Percentiles rank a stretch among this genome's conserved stretches.
Evolutionary conservation across 306 rosid genomes (phyloP).

Genomic region (Cicer judaicum): DNA sequence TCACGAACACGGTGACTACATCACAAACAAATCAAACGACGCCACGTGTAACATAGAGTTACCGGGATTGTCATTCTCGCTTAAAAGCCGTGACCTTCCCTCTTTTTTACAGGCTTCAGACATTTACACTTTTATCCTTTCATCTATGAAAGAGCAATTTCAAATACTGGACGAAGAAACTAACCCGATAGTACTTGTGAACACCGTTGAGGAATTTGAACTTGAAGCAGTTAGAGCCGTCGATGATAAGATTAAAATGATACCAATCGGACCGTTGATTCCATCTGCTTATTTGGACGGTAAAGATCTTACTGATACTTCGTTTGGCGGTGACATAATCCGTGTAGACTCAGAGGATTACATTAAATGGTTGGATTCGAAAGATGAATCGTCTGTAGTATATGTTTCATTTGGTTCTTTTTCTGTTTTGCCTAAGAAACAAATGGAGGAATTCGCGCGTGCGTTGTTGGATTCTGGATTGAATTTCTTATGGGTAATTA

Average conservation of each 20-base stretch:
- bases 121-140: constrained; percentile 27
- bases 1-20: constrained; percentile 31
- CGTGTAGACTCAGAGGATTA: constrained; percentile 8
- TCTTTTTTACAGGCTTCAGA: constrained; percentile 33
- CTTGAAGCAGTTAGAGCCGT: constrained; percentile 42
- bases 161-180: constrained; percentile 30
- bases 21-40: neutral
- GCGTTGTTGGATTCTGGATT: constrained; percentile 54
- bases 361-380: constrained; percentile 61
- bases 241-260: neutral
- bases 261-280: constrained; percentile 67
- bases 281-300: constrained; percentile 55
- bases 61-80: constrained; percentile 45
- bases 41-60: constrained; percentile 9
- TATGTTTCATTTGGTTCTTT: constrained; percentile 72
- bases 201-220: constrained; percentile 57
- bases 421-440: constrained; percentile 41
- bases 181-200: constrained; percentile 44
- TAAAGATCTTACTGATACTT: constrained; percentile 43
- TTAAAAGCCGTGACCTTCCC: constrained; percentile 43
- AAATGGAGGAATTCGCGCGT: constrained; percentile 65
- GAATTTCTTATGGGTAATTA: constrained; percentile 67
- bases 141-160: constrained; percentile 41
- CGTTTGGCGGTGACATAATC: constrained; percentile 54
- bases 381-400: constrained; percentile 53